Base-by-base conservation (phyloP, 495 filamentous ascomycete genomes). In the Bacidia rubella region DNA sequence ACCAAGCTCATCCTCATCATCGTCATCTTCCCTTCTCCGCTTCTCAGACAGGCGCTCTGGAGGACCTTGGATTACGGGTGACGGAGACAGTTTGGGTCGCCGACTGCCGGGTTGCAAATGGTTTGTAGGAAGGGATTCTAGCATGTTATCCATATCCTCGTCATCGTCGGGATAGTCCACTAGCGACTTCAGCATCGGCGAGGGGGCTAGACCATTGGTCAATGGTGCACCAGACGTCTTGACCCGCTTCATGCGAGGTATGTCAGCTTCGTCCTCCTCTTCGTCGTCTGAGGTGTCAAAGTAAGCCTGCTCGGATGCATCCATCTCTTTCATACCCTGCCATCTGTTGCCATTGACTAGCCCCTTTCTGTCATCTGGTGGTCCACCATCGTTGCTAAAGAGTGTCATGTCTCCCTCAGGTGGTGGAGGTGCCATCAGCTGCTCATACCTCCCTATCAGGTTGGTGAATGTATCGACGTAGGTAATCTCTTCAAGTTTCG, bases 161-260 rank as follows among this genome's bases (percentile, higher is more conserved):
- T 95, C 77, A 2, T 87, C 86, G 50, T 95, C 90, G 0, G 79
- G 79, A 61, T 98, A 98, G 61, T 94, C 86, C 35, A 98, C 92
- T 35, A 97, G 68, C 0, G 86, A 84, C 60, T 86, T 88, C 17
- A 79, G 62, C 21, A 74, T 50, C 20, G 75, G 73, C n/a, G 81
- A 75, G 11, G 73, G 20, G 69, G 52, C 38, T 3, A 55, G 41
- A 3, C 63, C 52, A 21, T 65, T 57, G n/a, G 63, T 53, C 20
- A 25, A 58, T 52, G 44, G 43, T 35, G 53, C 49, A 7, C 60
- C 60, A 44, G 63, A 60, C 23, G 48, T 59, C 32, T 55, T 53
- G 48, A 38, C 47, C 21, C 11, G 23, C 29, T 20, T 23, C 26
- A 29, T 24, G 64, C 58, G 42, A 66, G 52, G 25, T 56, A 55